Base-by-base conservation (phyloP, 345 rosid genomes). In the Cardamine chenopodiifolia region DNA sequence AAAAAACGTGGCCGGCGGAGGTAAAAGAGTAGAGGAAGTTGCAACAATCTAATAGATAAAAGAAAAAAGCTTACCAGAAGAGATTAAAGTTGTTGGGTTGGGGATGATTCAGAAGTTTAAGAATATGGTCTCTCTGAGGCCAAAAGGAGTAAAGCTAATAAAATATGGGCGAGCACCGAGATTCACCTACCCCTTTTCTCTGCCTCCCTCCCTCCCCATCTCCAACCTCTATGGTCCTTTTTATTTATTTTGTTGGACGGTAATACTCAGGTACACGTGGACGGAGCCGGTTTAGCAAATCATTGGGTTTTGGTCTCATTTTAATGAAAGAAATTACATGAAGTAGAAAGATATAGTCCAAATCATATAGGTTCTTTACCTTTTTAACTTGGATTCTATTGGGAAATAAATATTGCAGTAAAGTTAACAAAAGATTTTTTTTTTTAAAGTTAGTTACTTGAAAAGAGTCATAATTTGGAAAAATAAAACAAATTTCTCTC, bases 171-270 rank as follows among this genome's bases (percentile, higher is more conserved):
- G 6, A 31, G 11, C 68, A 60, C 68, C 49, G 63, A 62, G 76
- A 72, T 72, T 20, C 71, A 73, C 65, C 50, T 31, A 44, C 71
- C 56, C 26, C 26, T 25, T 3, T 44, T 64, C 55, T 40, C 20
- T 40, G 68, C 15, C 29, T 7, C 19, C 15, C 37, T 34, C 37
- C 40, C 54, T 40, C 8, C 8, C n/a, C 8, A 11, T 11, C n/a
- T 50, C 6, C 12, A 3, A 34, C 8, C 39, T 34, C 39, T 34
- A 34, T 34, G 12, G 1, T 34, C 39, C 39, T 8, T 34, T 34
- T 34, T 31, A 0, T 7, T 34, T 1, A 31, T 31, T 40, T 4
- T 5, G 15, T 3, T 40, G 14, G 0, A 73, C 77, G 77, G 71
- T 54, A 5, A 42, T 22, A 1, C 4, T 64, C 0, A 8, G 0